Evolutionary conservation across 352 stramenopile species (phyloP).

Genomic region (Pythium periplocum): DNA sequence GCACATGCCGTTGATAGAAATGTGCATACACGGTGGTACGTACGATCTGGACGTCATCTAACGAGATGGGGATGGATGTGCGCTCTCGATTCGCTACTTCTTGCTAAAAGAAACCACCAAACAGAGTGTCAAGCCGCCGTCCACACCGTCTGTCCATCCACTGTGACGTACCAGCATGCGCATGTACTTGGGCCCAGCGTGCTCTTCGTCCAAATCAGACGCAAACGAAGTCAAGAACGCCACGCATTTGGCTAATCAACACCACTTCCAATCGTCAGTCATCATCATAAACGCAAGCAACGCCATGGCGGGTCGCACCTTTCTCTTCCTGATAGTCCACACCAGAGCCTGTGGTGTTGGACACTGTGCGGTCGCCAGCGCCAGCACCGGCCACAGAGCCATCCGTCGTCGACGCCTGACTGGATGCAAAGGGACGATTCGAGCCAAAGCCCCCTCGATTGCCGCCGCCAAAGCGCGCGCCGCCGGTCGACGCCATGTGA

Average conservation of each 20-base stretch:
- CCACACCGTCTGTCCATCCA: background rate
- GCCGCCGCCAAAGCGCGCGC: conserved; percentile 7
- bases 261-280: background rate
- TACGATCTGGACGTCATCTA: conserved; percentile 82
- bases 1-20: background rate
- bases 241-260: conserved; percentile 61
- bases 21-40: conserved; percentile 6
- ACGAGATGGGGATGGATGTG: conserved; percentile 66
- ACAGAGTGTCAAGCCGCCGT: conserved; percentile 1
- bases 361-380: conserved; percentile 15
- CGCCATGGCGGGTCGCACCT: conserved; percentile 17
- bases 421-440: conserved; percentile 8
- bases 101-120: conserved; percentile 41
- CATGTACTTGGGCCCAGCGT: conserved; percentile 63
- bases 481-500: conserved; percentile 2
- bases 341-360: conserved; percentile 6
- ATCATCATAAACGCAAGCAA: background rate
- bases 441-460: background rate
- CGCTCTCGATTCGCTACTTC: conserved; percentile 84
- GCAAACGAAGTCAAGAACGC: conserved; percentile 67
- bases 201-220: conserved; percentile 67
- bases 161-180: conserved; percentile 58
- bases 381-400: conserved; percentile 9
- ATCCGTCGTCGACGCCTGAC: conserved; percentile 3
- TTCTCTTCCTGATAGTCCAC: conserved; percentile 49